Evolutionary conservation across 164 flowering plant species (phyloP), one percentile per base, ranked within the genome.

Genomic region (Magnolia officinalis): DNA sequence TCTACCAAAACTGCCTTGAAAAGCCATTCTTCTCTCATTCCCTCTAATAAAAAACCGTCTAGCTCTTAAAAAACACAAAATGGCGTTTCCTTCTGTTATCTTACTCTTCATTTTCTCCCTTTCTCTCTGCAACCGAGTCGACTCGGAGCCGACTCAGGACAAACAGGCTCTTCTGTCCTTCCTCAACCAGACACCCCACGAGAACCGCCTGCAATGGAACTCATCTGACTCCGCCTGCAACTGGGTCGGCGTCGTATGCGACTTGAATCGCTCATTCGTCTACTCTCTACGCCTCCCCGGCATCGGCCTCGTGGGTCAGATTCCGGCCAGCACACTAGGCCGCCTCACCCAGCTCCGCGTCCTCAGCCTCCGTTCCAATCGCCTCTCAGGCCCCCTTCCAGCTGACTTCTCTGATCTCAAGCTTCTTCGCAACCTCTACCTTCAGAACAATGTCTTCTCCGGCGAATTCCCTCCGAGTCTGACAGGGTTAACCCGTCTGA

Each of bases 211-310:
- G 63, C 83, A 81, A 67, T 96, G 98, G 99, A 89, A 88, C 82
- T 14, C 84, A 9, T 85, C 91, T 2, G 84, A 50, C 61, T 87
- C 97, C 0, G 90, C 85, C 21, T 94, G 99, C 85, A 76, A 67
- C 77, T 96, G 99, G 99, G 85, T 86, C 68, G 99, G 99, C 0
- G 88, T 96, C 73, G 50, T 2, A 26, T 96, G 99, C 82, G 91
- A 88, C 81, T 8, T 78, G 1, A 81, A 65, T 45, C 72, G 63
- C 8, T 81, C 90, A 21, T 82, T 37, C 68, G 91, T 93, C 37
- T 71, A 26, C 79, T 26, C 79, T n/a, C 88, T 96, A 55, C 92
- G 95, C 3, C 89, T 96, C 6, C 99, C 99, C 0, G 99, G 92
- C 2, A 86, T 84, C 13, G 97, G 93, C 49, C 87, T 96, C 0